phyloP scores from a whole-genome alignment of 441 rosid species.

The Sinapis alba region DNA sequence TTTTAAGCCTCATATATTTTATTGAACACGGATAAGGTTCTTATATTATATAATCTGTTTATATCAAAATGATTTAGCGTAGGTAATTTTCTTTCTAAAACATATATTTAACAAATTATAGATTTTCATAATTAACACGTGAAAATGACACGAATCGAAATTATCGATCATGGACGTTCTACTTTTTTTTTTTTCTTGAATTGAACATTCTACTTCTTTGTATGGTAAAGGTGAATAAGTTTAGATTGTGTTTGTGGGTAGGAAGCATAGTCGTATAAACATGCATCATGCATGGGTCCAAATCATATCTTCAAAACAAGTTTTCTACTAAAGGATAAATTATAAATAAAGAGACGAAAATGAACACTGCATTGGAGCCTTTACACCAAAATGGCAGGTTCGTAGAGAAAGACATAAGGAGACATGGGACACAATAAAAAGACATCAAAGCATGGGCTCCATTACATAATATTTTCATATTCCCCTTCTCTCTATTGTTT shows the following conservation, averaged over 20 bases:
- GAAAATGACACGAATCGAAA: neutral
- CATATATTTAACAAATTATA: neutral
- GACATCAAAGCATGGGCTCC: conserved; percentile 40
- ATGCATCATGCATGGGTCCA: conserved; percentile 36
- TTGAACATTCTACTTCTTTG: neutral
- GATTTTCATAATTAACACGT: neutral
- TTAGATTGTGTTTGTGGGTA: conserved; percentile 30
- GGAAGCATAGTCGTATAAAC: conserved; percentile 35
- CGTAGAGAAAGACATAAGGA: conserved; percentile 13
- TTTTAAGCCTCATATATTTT: too few relatives aligned
- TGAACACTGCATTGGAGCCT: conserved; percentile 3
- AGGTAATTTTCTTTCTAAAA: neutral
- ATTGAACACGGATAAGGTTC: neutral
- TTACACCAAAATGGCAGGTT: conserved; percentile 33
- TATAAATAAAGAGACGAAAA: conserved; percentile 6
- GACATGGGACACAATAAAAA: conserved; percentile 33
- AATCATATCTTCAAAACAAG: conserved; percentile 28
- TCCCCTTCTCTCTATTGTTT: conserved; percentile 3
- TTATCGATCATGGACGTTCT: neutral
- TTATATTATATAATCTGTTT: neutral
- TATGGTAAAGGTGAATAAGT: neutral
- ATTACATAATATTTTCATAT: neutral
- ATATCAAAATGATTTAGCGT: neutral
- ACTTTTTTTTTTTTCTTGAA: too few relatives aligned
- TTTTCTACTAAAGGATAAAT: neutral